Percentiles rank a stretch among this genome's conserved stretches.
Conservation (phyloP, 805 yeast genomes). For the Metschnikowia aberdeeniae region DNA sequence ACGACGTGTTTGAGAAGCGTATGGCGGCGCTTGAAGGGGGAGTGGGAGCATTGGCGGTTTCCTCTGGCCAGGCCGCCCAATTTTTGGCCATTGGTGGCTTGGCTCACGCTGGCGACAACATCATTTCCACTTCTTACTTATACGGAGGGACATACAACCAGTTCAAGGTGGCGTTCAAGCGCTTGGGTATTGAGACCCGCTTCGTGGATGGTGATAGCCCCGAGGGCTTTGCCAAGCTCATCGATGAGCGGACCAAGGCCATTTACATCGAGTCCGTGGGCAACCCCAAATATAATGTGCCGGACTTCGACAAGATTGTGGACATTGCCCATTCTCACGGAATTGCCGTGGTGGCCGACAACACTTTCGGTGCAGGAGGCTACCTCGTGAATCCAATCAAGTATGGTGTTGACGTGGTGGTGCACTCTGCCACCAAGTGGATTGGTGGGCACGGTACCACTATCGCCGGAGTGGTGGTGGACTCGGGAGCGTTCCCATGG, state of each 20-base stretch:
- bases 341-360: constrained; percentile 87
- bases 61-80: constrained; percentile 98
- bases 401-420: constrained; percentile 87
- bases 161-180: constrained; percentile 86
- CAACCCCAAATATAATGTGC: constrained; percentile 88
- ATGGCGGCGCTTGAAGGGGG: constrained; percentile 93
- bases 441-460: constrained; percentile 97
- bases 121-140: constrained; percentile 77
- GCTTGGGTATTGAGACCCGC: constrained; percentile 80
- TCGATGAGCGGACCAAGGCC: constrained; percentile 86
- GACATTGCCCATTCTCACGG: constrained; percentile 82
- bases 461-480: constrained; percentile 86
- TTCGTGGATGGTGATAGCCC: constrained; percentile 79
- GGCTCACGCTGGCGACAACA: constrained; percentile 86
- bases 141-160: constrained; percentile 98
- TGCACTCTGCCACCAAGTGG: constrained; percentile 97
- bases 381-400: constrained; percentile 78
- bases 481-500: constrained; percentile 94
- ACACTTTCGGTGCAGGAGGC: constrained; percentile 97
- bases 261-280: constrained; percentile 88
- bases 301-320: constrained; percentile 77
- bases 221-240: constrained; percentile 66
- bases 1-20: constrained; percentile 85
- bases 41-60: constrained; percentile 79
- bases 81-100: constrained; percentile 76